A percentile compares a stretch with the other conserved stretches of the same genome.
These are phyloP conservation scores for Taxillus chinensis DNA, from an alignment of 164 flowering plant species.

Conservation along the genomic window DNA sequence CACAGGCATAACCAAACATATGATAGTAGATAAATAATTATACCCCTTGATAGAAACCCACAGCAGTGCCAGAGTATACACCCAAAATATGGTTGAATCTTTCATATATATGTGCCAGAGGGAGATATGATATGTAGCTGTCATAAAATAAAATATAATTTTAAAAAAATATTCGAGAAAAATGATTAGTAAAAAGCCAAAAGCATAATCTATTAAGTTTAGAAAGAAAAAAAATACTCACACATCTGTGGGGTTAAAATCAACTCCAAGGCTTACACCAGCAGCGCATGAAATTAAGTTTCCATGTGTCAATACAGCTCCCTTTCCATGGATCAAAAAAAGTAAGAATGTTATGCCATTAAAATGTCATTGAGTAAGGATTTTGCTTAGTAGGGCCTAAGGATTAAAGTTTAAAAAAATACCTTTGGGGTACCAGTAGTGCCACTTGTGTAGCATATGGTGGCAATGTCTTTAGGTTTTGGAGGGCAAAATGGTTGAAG, in stretches of 20 bases:
- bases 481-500: not conserved
- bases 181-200: not conserved
- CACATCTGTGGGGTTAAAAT: not conserved
- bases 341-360: not conserved
- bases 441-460: conserved; percentile 4
- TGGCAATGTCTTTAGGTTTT: not conserved
- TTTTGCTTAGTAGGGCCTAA: too few relatives aligned
- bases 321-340: not conserved
- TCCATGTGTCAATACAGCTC: conserved; percentile 1
- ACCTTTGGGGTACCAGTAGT: conserved; percentile 4
- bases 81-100: not conserved
- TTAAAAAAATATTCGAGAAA: not conserved
- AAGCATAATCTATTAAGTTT: too few relatives aligned
- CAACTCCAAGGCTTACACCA: not conserved
- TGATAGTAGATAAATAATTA: not conserved
- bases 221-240: not conserved
- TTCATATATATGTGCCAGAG: conserved; percentile 5
- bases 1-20: not conserved
- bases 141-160: not conserved
- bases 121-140: conserved; percentile 2
- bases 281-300: conserved; percentile 3
- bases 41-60: conserved; percentile 5
- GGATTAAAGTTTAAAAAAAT: not conserved
- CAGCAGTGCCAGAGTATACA: not conserved
- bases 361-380: not conserved